phyloP scores from a whole-genome alignment of 2,329 filamentous ascomycete genomes.

The Colletotrichum agaves region DNA sequence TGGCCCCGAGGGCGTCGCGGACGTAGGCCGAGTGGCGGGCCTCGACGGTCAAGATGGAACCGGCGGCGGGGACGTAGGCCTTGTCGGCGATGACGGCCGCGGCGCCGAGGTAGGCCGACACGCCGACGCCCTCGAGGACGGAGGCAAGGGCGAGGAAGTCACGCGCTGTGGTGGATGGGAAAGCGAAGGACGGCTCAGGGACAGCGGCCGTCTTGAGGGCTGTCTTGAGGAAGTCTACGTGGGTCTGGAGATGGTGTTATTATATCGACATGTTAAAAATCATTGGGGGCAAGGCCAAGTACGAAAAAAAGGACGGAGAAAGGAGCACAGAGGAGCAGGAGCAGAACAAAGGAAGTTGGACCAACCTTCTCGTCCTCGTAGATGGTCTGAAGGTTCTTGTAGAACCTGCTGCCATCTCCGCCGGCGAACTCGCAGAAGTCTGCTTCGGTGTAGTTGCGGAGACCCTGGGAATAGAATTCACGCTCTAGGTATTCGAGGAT shows the following conservation, averaged over 20 bases:
- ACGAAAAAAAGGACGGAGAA: no score
- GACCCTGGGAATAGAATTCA: conserved; percentile 70
- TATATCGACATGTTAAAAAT: no score
- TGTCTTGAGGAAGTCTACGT: conserved; percentile 66
- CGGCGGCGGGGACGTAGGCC: conserved; percentile 69
- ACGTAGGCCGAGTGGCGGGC: conserved; percentile 73
- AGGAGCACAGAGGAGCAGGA: no score
- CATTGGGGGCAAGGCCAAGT: no score
- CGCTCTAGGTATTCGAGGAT: conserved; percentile 68
- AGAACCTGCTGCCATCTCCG: conserved; percentile 56
- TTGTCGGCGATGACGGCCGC: conserved; percentile 67
- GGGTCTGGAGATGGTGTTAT: conserved; percentile 47
- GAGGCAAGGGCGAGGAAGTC: conserved; percentile 70
- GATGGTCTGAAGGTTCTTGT: conserved; percentile 67
- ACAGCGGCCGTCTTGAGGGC: conserved; percentile 59
- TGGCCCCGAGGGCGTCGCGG: conserved; percentile 58
- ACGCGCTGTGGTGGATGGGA: conserved; percentile 65
- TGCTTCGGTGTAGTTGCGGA: conserved; percentile 64
- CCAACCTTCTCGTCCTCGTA: conserved; percentile 61
- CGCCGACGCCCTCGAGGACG: conserved; percentile 73
- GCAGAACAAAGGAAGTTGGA: background rate
- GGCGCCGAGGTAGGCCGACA: conserved; percentile 72
- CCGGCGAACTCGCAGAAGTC: conserved; percentile 65
- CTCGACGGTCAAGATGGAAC: conserved; percentile 72
- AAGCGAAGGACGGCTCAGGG: conserved; percentile 58